Percentiles rank a stretch among this genome's conserved stretches.
phyloP scores from a whole-genome alignment of 345 rosid species.

The Toxicodendron radicans region DNA sequence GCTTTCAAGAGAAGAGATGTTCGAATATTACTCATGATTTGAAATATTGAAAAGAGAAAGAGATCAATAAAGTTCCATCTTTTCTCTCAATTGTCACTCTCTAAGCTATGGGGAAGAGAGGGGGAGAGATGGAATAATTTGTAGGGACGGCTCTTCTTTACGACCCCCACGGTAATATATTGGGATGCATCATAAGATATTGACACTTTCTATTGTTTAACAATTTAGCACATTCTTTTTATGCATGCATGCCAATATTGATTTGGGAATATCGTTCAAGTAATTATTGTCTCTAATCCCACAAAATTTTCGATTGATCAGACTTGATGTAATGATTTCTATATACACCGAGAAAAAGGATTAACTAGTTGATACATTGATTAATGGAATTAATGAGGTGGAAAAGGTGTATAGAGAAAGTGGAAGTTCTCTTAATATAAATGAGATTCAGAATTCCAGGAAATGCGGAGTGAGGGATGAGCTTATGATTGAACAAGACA shows the following conservation, averaged over 20 bases:
- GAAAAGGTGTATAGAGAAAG: conserved; percentile 5
- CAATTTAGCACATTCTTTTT: too few relatives aligned
- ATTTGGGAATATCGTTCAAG: too few relatives aligned
- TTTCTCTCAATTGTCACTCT: conserved; percentile 17
- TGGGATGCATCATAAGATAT: too few relatives aligned
- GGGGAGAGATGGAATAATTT: background rate
- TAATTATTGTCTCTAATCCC: too few relatives aligned
- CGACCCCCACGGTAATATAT: too few relatives aligned
- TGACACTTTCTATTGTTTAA: too few relatives aligned
- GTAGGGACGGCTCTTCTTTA: background rate
- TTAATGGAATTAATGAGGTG: too few relatives aligned
- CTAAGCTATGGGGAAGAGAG: background rate
- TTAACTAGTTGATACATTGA: too few relatives aligned
- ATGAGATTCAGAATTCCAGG: conserved; percentile 12
- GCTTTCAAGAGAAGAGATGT: background rate
- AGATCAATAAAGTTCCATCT: background rate
- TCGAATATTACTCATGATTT: background rate
- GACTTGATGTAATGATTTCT: too few relatives aligned
- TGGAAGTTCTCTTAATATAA: conserved; percentile 1
- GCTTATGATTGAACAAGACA: conserved; percentile 34
- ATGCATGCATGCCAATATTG: too few relatives aligned
- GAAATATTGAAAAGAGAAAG: background rate
- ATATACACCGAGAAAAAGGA: too few relatives aligned
- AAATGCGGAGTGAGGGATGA: conserved; percentile 29
- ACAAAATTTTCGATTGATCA: too few relatives aligned